Evolutionary conservation across 305 asterid genomes (phyloP).

Genomic region (Fraxinus baroniana): DNA sequence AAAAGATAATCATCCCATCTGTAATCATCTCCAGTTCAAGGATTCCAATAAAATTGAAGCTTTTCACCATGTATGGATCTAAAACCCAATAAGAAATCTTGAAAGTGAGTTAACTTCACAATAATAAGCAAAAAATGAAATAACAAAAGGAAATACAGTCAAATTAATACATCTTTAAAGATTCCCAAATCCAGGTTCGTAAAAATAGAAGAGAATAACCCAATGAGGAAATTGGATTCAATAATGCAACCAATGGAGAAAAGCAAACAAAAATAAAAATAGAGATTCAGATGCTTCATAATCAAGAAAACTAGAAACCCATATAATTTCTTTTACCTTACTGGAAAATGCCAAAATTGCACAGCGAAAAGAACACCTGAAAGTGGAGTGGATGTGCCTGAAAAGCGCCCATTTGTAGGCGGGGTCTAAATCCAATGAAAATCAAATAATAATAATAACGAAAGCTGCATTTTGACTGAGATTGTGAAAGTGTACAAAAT

Average conservation of each 20-base stretch:
- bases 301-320: conserved; percentile 9
- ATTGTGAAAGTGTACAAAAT: conserved; percentile 22
- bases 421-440: conserved; percentile 8
- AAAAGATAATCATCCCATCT: neutral
- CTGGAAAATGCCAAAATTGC: conserved; percentile 1
- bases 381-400: conserved; percentile 24
- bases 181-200: neutral
- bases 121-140: neutral
- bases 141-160: neutral
- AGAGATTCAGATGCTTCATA: conserved; percentile 12
- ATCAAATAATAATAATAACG: neutral
- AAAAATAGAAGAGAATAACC: neutral
- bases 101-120: neutral
- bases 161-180: neutral
- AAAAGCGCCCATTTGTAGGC: conserved; percentile 26
- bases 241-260: conserved; percentile 17
- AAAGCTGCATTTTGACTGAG: conserved; percentile 2
- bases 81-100: neutral
- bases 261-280: neutral
- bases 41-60: neutral
- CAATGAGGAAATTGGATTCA: neutral
- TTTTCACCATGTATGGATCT: neutral
- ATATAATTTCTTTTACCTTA: conserved; percentile 23
- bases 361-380: conserved; percentile 27
- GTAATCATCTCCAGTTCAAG: neutral